Evolutionary conservation across 495 filamentous ascomycete genomes (phyloP).

Genomic region (Cercophora samala): DNA sequence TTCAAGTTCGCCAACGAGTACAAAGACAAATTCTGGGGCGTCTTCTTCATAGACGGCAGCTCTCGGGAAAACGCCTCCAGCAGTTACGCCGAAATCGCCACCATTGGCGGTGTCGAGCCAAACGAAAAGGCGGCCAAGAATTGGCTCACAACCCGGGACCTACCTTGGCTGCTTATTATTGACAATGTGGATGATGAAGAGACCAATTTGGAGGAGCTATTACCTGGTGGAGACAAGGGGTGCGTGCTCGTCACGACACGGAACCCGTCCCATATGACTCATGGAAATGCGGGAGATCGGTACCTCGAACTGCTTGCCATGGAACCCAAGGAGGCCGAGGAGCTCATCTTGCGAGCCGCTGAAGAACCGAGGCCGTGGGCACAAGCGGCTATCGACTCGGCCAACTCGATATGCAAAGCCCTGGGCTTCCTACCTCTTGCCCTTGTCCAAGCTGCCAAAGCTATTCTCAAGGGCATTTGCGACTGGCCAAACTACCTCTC

Average conservation of each 20-base stretch:
- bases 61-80: slow-evolving; percentile 5
- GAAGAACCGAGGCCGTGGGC: slow-evolving; percentile 26
- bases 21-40: slow-evolving; percentile 27
- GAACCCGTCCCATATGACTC: slow-evolving; percentile 29
- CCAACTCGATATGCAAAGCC: slow-evolving; percentile 28
- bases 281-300: slow-evolving; percentile 31
- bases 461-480: slow-evolving; percentile 22
- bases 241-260: slow-evolving; percentile 42
- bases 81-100: slow-evolving; percentile 31
- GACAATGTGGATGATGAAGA: slow-evolving; percentile 43
- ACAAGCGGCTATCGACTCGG: slow-evolving; percentile 15
- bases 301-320: slow-evolving; percentile 36
- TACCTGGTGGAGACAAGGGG: slow-evolving; percentile 36
- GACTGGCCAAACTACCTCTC: slow-evolving; percentile 7
- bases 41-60: slow-evolving; percentile 17
- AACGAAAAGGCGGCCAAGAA: slow-evolving; percentile 31
- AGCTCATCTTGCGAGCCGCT: slow-evolving; percentile 43
- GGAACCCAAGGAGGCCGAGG: slow-evolving; percentile 32
- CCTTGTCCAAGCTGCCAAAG: slow-evolving; percentile 40
- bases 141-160: slow-evolving; percentile 29
- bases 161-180: slow-evolving; percentile 37
- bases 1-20: slow-evolving; percentile 37
- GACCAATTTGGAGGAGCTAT: slow-evolving; percentile 28
- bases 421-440: slow-evolving; percentile 40
- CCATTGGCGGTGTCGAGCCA: slow-evolving; percentile 23